A percentile compares a stretch with the other conserved stretches of the same genome.
Conservation (phyloP, 805 yeast genomes). For the Zygoascus bituminiphila region DNA sequence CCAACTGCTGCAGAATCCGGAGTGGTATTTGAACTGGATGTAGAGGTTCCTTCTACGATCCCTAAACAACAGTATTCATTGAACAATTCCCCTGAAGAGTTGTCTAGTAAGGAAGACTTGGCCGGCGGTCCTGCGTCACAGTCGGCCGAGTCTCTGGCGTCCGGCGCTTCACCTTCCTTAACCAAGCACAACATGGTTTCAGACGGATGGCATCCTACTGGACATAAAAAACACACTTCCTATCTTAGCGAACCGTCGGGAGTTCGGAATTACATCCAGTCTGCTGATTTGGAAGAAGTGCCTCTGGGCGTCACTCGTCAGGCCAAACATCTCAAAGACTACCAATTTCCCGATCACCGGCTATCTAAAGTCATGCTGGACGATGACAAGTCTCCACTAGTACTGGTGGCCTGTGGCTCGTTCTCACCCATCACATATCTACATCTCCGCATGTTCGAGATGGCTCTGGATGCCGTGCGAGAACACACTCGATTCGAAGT, state of each 20-base stretch:
- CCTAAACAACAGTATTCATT: neutral
- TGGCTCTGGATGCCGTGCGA: conserved; percentile 90
- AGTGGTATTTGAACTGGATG: neutral
- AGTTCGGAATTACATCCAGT: conserved; percentile 36
- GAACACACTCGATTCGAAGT: conserved; percentile 94
- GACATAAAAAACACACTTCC: conserved; percentile 1
- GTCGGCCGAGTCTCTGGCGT: neutral
- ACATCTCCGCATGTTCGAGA: conserved; percentile 95
- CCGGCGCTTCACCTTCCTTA: neutral
- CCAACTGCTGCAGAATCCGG: neutral
- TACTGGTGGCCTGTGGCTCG: conserved; percentile 95
- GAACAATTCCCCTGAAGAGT: neutral
- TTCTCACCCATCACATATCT: conserved; percentile 93
- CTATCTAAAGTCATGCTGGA: conserved; percentile 62
- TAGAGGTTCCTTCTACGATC: conserved; percentile 1
- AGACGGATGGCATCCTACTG: neutral
- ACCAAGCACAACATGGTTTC: neutral
- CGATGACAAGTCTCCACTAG: conserved; percentile 76
- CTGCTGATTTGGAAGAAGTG: conserved; percentile 93
- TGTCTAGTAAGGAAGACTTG: neutral
- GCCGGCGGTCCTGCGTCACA: neutral
- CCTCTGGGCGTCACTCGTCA: conserved; percentile 92
- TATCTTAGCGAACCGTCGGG: conserved; percentile 10
- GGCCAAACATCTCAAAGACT: conserved; percentile 59
- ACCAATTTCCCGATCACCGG: conserved; percentile 82